Evolutionary conservation across 108 stramenopile species (phyloP), one percentile per base, ranked within the genome.

Genomic region (Cyclotella kingstonii): DNA sequence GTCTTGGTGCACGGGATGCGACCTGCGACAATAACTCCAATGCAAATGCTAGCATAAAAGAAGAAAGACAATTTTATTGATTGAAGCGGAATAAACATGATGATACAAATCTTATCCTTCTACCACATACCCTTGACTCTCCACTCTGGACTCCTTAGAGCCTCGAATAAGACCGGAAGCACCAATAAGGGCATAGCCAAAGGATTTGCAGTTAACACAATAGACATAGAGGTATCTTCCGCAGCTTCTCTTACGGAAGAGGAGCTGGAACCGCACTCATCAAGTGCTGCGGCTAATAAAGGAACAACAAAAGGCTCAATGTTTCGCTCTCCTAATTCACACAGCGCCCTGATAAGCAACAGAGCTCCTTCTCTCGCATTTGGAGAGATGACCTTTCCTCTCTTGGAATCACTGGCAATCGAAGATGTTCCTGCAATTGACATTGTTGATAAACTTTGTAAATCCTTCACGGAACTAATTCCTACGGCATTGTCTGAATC

Each of bases 311-410:
- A 95, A 5, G 94, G 89, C 60, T 95, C 94, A 10, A 73, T 63
- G n/a, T 61, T 38, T 41, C 54, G 70, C 18, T 82, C 80, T 15
- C 88, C 76, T 25, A 80, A 70, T 60, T 90, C 85, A 51, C 87
- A 88, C n/a, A 95, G 64, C 11, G 88, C 94, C 40, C 90, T 84
- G 22, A 90, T 63, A 22, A 90, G 36, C 30, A 95, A 64, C 43
- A 95, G 66, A 12, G 74, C 82, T 15, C 85, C 94, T 66, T 95
- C 94, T 47, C 90, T 51, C 1, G 94, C 89, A 71, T 87, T 85
- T 28, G 85, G 66, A 17, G 89, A 87, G 17, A 81, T 79, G 10
- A 76, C 66, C 65, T 93, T 93, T 17, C 91, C 88, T 36, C 88
- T 65, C 31, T 81, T 86, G 22, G 70, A 68, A 63, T 89, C 91